Percentiles rank a stretch among this genome's conserved stretches.
Conservation (phyloP, 1,284 basidiomycete genomes). For the Puccinia triticina region DNA sequence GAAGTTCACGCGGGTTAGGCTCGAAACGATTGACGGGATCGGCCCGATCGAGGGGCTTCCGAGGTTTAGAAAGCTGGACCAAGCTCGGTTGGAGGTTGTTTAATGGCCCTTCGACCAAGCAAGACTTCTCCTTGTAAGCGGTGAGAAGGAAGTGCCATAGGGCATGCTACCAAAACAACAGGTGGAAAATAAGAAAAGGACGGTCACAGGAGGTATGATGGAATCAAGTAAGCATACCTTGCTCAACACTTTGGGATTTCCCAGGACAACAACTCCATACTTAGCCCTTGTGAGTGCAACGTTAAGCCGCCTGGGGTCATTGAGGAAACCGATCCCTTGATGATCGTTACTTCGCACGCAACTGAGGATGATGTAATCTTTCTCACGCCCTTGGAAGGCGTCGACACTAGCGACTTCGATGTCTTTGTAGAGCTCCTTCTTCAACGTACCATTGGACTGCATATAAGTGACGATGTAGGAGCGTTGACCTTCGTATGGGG, state of each 20-base stretch:
- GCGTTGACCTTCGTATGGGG: conserved; percentile 98
- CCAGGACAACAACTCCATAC: conserved; percentile 95
- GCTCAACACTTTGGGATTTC: conserved; percentile 97
- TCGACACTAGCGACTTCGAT: conserved; percentile 99
- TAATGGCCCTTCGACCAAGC: conserved; percentile 92
- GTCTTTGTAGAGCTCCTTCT: conserved; percentile 99
- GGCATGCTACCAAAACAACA: conserved; percentile 71
- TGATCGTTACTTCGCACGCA: conserved; percentile 99
- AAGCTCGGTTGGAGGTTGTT: conserved; percentile 95
- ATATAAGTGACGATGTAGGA: conserved; percentile 99
- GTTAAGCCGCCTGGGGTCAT: conserved; percentile 93
- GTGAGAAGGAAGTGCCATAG: conserved; percentile 98
- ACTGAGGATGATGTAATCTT: conserved; percentile 98
- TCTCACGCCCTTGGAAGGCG: conserved; percentile 98
- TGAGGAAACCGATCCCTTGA: conserved; percentile 98
- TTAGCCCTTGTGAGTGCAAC: conserved; percentile 96
- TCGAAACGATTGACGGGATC: conserved; percentile 53
- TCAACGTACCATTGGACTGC: conserved; percentile 96
- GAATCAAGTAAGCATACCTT: conserved; percentile 68
- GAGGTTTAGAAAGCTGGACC: conserved; percentile 97
- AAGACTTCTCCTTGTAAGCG: conserved; percentile 95
- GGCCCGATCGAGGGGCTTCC: conserved; percentile 66
- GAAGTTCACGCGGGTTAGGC: conserved; percentile 55
- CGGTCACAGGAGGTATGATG: not conserved
- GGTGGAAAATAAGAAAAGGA: not conserved